Percentiles rank a stretch among this genome's conserved stretches.
These are phyloP conservation scores for Cudoniella acicularis DNA, from an alignment of 495 filamentous ascomycete genomes.

Conservation along the genomic window DNA sequence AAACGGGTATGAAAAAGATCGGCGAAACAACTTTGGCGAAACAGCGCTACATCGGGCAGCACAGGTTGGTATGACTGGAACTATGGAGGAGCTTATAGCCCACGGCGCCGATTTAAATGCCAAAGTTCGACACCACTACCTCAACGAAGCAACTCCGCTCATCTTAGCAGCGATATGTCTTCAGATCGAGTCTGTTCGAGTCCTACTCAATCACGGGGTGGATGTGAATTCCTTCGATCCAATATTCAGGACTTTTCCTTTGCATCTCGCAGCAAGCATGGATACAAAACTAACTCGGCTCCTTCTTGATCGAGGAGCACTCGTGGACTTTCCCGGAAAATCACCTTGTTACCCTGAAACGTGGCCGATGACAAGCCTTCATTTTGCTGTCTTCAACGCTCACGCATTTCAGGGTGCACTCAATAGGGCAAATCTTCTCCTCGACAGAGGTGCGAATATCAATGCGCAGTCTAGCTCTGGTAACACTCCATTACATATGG, in stretches of 20 bases:
- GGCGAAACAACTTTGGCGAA: too few relatives aligned
- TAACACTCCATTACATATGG: too few relatives aligned
- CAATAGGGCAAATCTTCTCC: too few relatives aligned
- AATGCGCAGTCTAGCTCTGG: too few relatives aligned
- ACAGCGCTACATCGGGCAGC: conserved; percentile 35
- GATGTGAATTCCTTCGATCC: conserved; percentile 9
- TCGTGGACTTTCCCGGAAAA: too few relatives aligned
- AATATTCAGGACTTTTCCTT: conserved; percentile 9
- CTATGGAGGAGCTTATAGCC: conserved; percentile 23
- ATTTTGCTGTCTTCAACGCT: too few relatives aligned
- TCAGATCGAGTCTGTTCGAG: conserved; percentile 26
- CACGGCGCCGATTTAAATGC: conserved; percentile 28
- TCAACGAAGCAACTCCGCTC: conserved; percentile 30
- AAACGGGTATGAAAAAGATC: too few relatives aligned
- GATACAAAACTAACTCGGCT: conserved; percentile 26
- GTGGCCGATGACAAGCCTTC: too few relatives aligned
- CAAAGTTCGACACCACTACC: too few relatives aligned
- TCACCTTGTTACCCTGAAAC: too few relatives aligned
- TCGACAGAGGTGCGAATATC: too few relatives aligned
- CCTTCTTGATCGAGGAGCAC: conserved; percentile 19
- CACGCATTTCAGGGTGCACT: too few relatives aligned
- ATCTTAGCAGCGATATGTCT: conserved; percentile 30
- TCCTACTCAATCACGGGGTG: conserved; percentile 28
- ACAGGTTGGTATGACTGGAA: conserved; percentile 25
- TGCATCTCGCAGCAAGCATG: conserved; percentile 21